These are phyloP conservation scores for Pseudisothecium myosuroides DNA, from an alignment of 225 moss, liverwort and hornwort species.

Conservation along the genomic window DNA sequence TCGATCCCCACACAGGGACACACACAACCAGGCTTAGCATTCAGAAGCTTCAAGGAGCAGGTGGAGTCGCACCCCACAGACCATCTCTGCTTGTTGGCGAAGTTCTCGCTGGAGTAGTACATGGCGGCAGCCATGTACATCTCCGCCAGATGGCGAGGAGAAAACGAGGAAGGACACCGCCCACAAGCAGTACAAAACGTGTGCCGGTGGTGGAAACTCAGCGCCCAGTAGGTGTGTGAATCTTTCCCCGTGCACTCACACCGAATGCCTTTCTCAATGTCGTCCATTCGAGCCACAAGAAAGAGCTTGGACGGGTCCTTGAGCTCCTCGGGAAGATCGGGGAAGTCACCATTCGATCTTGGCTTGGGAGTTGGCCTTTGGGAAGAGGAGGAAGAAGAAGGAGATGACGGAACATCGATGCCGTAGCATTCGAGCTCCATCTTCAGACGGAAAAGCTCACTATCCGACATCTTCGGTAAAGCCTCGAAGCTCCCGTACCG, in stretches of 20 bases:
- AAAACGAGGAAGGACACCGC: constrained; percentile 30
- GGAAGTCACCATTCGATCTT: neutral
- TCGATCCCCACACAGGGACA: constrained; percentile 18
- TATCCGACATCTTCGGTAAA: constrained; percentile 46
- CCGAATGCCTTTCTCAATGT: constrained; percentile 30
- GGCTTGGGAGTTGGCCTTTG: neutral
- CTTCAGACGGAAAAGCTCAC: constrained; percentile 44
- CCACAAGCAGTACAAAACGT: constrained; percentile 62
- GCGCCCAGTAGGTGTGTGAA: constrained; percentile 43
- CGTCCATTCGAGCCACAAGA: constrained; percentile 40
- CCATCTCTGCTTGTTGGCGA: constrained; percentile 33
- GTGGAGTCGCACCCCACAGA: constrained; percentile 46
- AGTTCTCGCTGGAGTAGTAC: constrained; percentile 41
- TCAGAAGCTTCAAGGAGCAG: constrained; percentile 39
- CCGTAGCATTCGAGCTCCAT: constrained; percentile 66
- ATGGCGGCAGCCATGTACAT: constrained; percentile 59
- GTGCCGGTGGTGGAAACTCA: constrained; percentile 53
- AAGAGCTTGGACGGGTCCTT: constrained; percentile 43
- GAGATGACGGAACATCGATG: constrained; percentile 32
- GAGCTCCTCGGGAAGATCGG: constrained; percentile 47
- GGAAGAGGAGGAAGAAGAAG: neutral
- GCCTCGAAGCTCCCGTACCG: constrained; percentile 56
- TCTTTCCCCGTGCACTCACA: constrained; percentile 41
- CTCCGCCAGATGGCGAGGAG: constrained; percentile 41
- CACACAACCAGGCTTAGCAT: constrained; percentile 27